Percentiles rank a stretch among this genome's conserved stretches.
Evolutionary conservation across 352 stramenopile species (phyloP).

Genomic region (Phytophthora podocarpi): DNA sequence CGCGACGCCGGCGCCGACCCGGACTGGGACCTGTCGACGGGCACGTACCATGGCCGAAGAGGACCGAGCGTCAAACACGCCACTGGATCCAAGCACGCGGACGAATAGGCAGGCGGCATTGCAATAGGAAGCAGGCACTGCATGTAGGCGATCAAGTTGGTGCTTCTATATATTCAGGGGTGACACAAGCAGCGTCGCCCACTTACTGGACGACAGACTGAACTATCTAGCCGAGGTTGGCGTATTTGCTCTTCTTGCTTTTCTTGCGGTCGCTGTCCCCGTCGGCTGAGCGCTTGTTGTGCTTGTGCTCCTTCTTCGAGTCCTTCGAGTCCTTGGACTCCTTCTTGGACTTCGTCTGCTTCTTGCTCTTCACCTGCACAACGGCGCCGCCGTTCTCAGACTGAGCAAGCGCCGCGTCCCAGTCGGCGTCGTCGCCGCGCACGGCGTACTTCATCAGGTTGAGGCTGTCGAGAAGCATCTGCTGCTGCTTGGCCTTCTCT

Average conservation of each 20-base stretch:
- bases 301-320: constrained; percentile 45
- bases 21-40: constrained; percentile 79
- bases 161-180: constrained; percentile 32
- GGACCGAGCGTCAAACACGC: constrained; percentile 32
- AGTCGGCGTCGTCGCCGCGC: constrained; percentile 93
- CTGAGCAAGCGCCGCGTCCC: constrained; percentile 71
- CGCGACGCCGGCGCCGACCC: constrained; percentile 79
- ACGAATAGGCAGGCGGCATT: constrained; percentile 13
- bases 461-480: constrained; percentile 85
- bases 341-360: constrained; percentile 64
- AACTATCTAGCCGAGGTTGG: constrained; percentile 63
- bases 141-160: constrained; percentile 5
- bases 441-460: constrained; percentile 97
- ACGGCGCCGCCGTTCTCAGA: constrained; percentile 41
- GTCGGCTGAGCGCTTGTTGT: constrained; percentile 46
- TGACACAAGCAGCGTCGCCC: constrained; percentile 8
- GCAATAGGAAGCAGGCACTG: no score
- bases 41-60: constrained; percentile 65
- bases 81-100: constrained; percentile 7
- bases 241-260: constrained; percentile 78
- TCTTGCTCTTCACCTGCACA: constrained; percentile 90
- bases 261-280: constrained; percentile 53
- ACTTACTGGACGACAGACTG: constrained; percentile 3
- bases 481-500: constrained; percentile 82
- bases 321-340: constrained; percentile 87